Base-by-base conservation (phyloP, 129 eudicot species). In the Oenanthe sinensis region DNA sequence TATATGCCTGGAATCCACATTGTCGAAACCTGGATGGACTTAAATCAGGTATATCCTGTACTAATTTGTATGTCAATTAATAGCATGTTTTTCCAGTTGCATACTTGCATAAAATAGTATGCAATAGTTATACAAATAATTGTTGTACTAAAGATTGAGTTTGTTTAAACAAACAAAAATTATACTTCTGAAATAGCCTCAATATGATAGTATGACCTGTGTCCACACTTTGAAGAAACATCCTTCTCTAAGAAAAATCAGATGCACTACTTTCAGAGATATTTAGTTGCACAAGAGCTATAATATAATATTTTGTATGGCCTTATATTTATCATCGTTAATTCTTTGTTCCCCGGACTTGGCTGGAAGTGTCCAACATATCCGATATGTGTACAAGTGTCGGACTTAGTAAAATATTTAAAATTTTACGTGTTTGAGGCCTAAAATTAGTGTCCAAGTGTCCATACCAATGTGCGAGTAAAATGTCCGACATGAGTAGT, bases 1-100 rank as follows among this genome's bases (percentile, higher is more conserved):
- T 87, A 80, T 89, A 85, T 89, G 85, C 91, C 77, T 89, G 93
- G 93, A 89, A 85, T 83, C 93, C 93, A 49, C 93, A 89, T 78
- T 89, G 93, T 50, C 83, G 87, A 36, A 83, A 89, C 79, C 85
- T 83, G 33, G 93, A 89, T 78, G 88, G 89, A 15, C 74, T 50
- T 75, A 47, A 44, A 20, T 30, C 54, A 37, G 60, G 50, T 30
- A 45, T 78, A 8, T 40, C 26, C 19, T 13, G 2, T 71, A 47
- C 75, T 71, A 36, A 47, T 28, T 30, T 13, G 20, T n/a, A n/a
- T 67, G 9, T 15, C 72, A 67, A 14, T 67, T 4, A 33, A 65
- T 63, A 10, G 11, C 22, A 3, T 15, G 19, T 67, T 67, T 60
- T 30, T 9, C 8, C 43, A 65, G 71, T 28, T 65, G 71, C 19